These are phyloP conservation scores for Filosporella fistucella DNA, from an alignment of 495 filamentous ascomycete genomes.

Conservation along the genomic window DNA sequence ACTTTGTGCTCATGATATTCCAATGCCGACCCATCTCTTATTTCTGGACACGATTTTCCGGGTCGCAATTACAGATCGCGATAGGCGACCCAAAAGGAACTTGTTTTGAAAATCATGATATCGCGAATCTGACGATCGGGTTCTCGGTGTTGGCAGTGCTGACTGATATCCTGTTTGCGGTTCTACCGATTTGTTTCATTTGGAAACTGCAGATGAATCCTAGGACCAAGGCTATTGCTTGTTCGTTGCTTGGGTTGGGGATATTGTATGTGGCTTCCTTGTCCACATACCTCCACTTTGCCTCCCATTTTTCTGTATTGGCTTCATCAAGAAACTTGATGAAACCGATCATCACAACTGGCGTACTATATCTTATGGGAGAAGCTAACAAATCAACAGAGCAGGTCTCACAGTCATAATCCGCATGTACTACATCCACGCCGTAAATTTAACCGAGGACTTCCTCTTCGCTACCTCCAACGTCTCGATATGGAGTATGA, in stretches of 20 bases:
- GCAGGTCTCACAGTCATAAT: conserved; percentile 32
- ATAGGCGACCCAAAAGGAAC: too few relatives aligned
- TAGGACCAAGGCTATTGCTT: conserved; percentile 27
- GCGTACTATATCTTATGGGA: too few relatives aligned
- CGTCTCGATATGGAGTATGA: conserved; percentile 15
- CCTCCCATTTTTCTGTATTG: too few relatives aligned
- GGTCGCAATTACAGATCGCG: too few relatives aligned
- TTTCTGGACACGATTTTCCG: conserved; percentile 32
- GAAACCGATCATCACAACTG: conserved; percentile 5
- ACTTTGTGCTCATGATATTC: conserved; percentile 33
- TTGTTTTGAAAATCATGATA: conserved; percentile 25
- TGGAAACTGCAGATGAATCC: conserved; percentile 34
- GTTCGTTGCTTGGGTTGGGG: conserved; percentile 27
- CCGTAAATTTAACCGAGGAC: conserved; percentile 17
- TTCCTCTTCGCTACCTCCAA: conserved; percentile 12
- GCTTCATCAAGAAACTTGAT: too few relatives aligned
- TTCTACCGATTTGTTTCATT: conserved; percentile 36
- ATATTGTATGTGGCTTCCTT: conserved; percentile 17
- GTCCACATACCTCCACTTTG: background rate
- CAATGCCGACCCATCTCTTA: conserved; percentile 31
- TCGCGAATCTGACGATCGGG: conserved; percentile 27
- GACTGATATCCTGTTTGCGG: conserved; percentile 32
- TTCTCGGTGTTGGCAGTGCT: conserved; percentile 28
- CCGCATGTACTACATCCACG: conserved; percentile 27
- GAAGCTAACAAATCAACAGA: conserved; percentile 18